Percentiles rank a stretch among this genome's conserved stretches.
phyloP scores from a whole-genome alignment of 1,284 basidiomycete species.

The Coniferiporia weirii region DNA sequence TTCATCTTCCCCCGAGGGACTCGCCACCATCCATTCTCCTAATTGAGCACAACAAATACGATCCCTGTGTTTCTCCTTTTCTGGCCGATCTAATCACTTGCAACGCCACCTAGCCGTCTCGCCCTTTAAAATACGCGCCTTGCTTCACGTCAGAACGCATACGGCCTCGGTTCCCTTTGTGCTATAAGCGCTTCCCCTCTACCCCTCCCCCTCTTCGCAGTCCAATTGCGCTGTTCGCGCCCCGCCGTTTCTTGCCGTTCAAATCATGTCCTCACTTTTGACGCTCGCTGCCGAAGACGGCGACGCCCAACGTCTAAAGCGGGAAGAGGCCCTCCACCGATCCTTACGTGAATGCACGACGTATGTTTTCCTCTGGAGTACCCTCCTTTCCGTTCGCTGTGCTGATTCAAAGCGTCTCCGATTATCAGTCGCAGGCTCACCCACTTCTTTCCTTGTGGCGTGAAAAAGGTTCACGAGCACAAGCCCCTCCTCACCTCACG shows the following conservation, averaged over 20 bases:
- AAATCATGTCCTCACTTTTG: not conserved
- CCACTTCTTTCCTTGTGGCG: conserved; percentile 7
- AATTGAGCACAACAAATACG: not conserved
- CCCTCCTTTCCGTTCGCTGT: not conserved
- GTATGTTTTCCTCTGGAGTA: not conserved
- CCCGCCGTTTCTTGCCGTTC: not conserved
- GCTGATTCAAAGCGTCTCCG: not conserved
- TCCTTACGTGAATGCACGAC: conserved; percentile 15
- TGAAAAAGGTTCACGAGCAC: not conserved
- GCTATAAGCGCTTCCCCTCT: conserved; percentile 4
- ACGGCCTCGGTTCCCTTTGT: conserved; percentile 7
- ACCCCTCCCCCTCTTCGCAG: not conserved
- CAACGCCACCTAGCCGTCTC: conserved; percentile 14
- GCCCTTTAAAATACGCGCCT: conserved; percentile 10
- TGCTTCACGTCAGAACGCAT: not conserved
- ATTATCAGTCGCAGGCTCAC: conserved; percentile 8
- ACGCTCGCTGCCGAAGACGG: not conserved
- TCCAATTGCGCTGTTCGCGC: not conserved
- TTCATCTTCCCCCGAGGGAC: conserved; percentile 14
- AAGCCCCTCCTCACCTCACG: conserved; percentile 8
- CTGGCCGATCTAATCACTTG: conserved; percentile 9
- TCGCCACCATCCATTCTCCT: not conserved
- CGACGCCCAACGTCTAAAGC: not conserved
- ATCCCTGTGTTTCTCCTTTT: conserved; percentile 11
- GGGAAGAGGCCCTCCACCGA: conserved; percentile 10